A percentile compares a stretch with the other conserved stretches of the same genome.
These are phyloP conservation scores for Ophiobolus disseminans DNA, from an alignment of 2,329 filamentous ascomycete genomes.

Conservation along the genomic window DNA sequence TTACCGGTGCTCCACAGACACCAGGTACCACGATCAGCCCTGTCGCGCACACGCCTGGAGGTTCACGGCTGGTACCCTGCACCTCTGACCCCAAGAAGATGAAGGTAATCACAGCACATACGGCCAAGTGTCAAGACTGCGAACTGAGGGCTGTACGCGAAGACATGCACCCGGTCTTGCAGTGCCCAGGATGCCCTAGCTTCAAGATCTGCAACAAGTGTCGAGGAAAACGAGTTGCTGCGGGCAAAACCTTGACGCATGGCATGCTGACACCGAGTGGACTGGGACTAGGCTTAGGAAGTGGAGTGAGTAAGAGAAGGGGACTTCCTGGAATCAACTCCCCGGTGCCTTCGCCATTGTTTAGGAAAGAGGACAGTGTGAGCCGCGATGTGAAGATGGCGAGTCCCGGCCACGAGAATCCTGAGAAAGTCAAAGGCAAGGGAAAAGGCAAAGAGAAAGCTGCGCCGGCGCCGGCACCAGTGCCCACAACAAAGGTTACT, in stretches of 20 bases:
- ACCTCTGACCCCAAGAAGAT: slow-evolving; percentile 30
- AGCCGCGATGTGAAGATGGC: background rate
- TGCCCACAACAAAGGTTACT: no score
- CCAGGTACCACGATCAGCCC: background rate
- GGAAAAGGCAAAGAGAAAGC: background rate
- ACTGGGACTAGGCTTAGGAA: background rate
- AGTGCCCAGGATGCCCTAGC: slow-evolving; percentile 45
- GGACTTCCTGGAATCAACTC: background rate
- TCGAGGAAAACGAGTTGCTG: no score
- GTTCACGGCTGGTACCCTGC: slow-evolving; percentile 13
- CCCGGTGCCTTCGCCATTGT: no score
- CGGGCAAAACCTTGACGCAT: no score
- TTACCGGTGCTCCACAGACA: slow-evolving; percentile 3
- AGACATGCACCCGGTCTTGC: slow-evolving; percentile 38
- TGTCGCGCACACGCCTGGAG: slow-evolving; percentile 18
- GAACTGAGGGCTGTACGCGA: slow-evolving; percentile 38
- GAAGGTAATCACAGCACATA: slow-evolving; percentile 35
- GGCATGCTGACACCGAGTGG: background rate
- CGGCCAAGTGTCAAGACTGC: slow-evolving; percentile 48
- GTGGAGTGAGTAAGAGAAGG: background rate
- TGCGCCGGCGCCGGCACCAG: background rate
- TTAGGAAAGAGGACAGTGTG: no score
- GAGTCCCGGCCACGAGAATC: no score
- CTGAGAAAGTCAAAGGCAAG: background rate
- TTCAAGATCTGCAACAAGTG: slow-evolving; percentile 46